Conservation (phyloP, 140 eudicot species). For the Cichorium intybus region DNA sequence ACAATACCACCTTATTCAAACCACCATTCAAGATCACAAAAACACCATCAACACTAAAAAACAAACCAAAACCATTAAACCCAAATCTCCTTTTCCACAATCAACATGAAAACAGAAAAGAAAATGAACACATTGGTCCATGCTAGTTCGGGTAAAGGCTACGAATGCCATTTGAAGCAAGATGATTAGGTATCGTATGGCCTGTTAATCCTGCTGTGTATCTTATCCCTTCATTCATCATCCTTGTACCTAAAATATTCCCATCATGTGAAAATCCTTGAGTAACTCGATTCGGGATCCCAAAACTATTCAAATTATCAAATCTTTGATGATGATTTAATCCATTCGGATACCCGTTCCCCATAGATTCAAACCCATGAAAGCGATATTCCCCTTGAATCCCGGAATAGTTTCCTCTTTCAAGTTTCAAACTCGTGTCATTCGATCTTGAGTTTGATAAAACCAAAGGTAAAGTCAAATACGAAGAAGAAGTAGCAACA, state of each 20-base stretch:
- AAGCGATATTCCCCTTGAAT: constrained; percentile 31
- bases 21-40: background rate
- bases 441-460: constrained; percentile 25
- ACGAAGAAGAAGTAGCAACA: constrained; percentile 34
- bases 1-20: background rate
- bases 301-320: constrained; percentile 27
- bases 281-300: constrained; percentile 22
- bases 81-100: background rate
- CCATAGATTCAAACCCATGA: constrained; percentile 31
- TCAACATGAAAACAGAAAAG: constrained; percentile 6
- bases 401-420: constrained; percentile 31
- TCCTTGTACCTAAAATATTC: constrained; percentile 22
- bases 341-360: constrained; percentile 34
- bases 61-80: background rate
- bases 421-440: constrained; percentile 29
- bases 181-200: constrained; percentile 26
- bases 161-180: constrained; percentile 26
- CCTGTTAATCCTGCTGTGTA: constrained; percentile 29
- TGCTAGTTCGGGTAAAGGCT: constrained; percentile 34
- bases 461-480: constrained; percentile 40
- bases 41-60: constrained; percentile 6
- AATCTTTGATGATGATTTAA: constrained; percentile 36
- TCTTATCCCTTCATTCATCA: constrained; percentile 39
- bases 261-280: constrained; percentile 36
- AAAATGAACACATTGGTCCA: background rate